phyloP scores from a whole-genome alignment of 2,329 filamentous ascomycete species.

The Phoma herbarum region DNA sequence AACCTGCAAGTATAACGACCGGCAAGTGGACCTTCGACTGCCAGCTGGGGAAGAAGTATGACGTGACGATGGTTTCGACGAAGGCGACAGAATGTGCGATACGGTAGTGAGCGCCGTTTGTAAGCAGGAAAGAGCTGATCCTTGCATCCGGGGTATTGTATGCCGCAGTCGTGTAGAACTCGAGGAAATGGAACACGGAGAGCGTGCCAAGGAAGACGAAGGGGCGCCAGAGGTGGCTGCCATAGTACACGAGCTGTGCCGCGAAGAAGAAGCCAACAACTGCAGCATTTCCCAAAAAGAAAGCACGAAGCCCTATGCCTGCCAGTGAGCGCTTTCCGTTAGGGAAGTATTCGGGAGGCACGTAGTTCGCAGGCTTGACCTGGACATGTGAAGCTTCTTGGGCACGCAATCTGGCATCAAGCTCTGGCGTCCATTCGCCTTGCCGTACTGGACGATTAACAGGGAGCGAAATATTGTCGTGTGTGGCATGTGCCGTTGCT shows the following conservation, averaged over 20 bases:
- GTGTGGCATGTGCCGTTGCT: slow-evolving; percentile 30
- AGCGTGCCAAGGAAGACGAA: slow-evolving; percentile 73
- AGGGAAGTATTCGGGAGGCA: slow-evolving; percentile 52
- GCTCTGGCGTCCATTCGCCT: slow-evolving; percentile 37
- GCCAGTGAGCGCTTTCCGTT: slow-evolving; percentile 56
- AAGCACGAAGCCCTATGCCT: slow-evolving; percentile 58
- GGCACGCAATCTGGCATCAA: slow-evolving; percentile 40
- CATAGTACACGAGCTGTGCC: slow-evolving; percentile 38
- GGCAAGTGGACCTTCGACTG: slow-evolving; percentile 55
- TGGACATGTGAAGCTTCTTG: slow-evolving; percentile 34
- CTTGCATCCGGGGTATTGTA: slow-evolving; percentile 80
- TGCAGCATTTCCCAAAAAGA: slow-evolving; percentile 54
- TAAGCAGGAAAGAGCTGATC: slow-evolving; percentile 81
- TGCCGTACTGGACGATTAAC: slow-evolving; percentile 36
- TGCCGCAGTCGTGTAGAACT: slow-evolving; percentile 88
- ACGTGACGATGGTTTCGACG: slow-evolving; percentile 73
- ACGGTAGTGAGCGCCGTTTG: slow-evolving; percentile 85
- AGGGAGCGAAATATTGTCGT: slow-evolving; percentile 44
- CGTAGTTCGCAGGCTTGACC: slow-evolving; percentile 21
- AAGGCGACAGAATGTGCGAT: slow-evolving; percentile 80
- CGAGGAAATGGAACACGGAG: slow-evolving; percentile 90
- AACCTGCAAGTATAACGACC: slow-evolving; percentile 60
- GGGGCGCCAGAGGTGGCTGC: slow-evolving; percentile 64
- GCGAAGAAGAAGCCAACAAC: slow-evolving; percentile 46
- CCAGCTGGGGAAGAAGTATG: slow-evolving; percentile 62